phyloP scores from a whole-genome alignment of 805 yeast species.

The Metahyphopichia silvanorum region DNA sequence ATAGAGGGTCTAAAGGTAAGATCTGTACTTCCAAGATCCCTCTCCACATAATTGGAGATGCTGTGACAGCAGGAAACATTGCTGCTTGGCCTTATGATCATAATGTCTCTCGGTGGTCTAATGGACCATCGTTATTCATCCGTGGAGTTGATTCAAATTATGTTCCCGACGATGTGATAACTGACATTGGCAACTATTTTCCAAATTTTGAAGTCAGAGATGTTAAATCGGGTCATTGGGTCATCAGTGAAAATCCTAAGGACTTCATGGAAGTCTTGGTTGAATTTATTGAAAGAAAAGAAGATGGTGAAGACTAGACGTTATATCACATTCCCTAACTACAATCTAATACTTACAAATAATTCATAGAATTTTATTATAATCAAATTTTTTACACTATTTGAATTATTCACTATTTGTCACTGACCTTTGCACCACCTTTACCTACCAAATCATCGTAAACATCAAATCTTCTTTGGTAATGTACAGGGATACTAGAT shows the following conservation, averaged over 20 bases:
- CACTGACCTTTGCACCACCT: slow-evolving; percentile 26
- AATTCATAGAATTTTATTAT: no score
- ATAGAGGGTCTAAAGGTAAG: slow-evolving; percentile 38
- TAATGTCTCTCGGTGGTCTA: slow-evolving; percentile 47
- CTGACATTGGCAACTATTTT: slow-evolving; percentile 70
- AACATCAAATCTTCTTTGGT: slow-evolving; percentile 41
- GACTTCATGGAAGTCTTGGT: slow-evolving; percentile 64
- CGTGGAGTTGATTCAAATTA: slow-evolving; percentile 76
- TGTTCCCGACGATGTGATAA: slow-evolving; percentile 78
- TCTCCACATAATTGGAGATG: slow-evolving; percentile 60
- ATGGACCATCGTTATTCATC: slow-evolving; percentile 71
- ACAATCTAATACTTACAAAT: neutral
- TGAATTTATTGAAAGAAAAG: slow-evolving; percentile 56
- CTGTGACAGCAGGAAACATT: slow-evolving; percentile 61
- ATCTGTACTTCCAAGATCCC: slow-evolving; percentile 62
- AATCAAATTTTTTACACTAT: neutral
- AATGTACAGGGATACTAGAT: slow-evolving; percentile 39
- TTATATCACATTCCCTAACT: slow-evolving; percentile 1
- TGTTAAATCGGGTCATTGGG: slow-evolving; percentile 89
- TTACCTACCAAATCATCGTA: slow-evolving; percentile 35
- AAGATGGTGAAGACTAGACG: slow-evolving; percentile 30
- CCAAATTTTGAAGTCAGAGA: slow-evolving; percentile 75
- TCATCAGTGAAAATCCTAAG: slow-evolving; percentile 79
- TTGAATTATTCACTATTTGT: slow-evolving; percentile 12
- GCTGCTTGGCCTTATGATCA: slow-evolving; percentile 77